Base-by-base conservation (phyloP, 208 protist species). In the Leishmania tarentolae region DNA sequence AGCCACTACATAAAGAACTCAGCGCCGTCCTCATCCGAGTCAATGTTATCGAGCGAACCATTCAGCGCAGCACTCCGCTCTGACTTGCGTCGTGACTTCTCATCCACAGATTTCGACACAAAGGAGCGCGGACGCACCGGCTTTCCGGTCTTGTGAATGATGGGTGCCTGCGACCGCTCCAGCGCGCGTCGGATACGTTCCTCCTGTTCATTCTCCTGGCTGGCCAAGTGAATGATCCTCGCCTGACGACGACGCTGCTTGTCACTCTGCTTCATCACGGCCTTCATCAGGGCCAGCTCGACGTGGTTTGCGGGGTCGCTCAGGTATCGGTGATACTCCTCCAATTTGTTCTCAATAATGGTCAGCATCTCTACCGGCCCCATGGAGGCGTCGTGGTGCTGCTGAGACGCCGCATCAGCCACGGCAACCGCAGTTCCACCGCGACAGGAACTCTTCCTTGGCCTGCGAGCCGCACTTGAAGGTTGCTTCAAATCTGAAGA, bases 341-440 rank as follows among this genome's bases (percentile, higher is more conserved):
- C 95, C 37, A 98, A 80, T 79, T 98, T 98, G 77, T 92, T 97
- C 76, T 98, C 96, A 76, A 98, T 96, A 53, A 97, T 94, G 19
- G 95, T 97, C 42, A 98, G 92, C 93, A 98, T 97, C 75, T 96
- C 93, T 19, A 98, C 87, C 3, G 95, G 90, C 21, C 89, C 97
- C 87, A 95, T 98, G 80, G 91, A 95, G n/a, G 86, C 84, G 44
- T 78, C 79, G 70, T 82, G 57, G 5, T 80, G 81, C 46, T 83
- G 50, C 59, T 85, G 79, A 19, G 63, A 57, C 61, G 53, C 35
- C 5, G 50, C 72, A 37, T 65, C 37, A 19, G 80, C 2, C 46
- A 6, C 52, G 76, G n/a, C 40, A 52, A 40, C 77, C 47, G 78
- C 40, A 13, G 47, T 57, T 35, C 37, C 24, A 19, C 44, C 66